These are phyloP conservation scores for Linum trigynum DNA, from an alignment of 345 rosid genomes.

Conservation along the genomic window DNA sequence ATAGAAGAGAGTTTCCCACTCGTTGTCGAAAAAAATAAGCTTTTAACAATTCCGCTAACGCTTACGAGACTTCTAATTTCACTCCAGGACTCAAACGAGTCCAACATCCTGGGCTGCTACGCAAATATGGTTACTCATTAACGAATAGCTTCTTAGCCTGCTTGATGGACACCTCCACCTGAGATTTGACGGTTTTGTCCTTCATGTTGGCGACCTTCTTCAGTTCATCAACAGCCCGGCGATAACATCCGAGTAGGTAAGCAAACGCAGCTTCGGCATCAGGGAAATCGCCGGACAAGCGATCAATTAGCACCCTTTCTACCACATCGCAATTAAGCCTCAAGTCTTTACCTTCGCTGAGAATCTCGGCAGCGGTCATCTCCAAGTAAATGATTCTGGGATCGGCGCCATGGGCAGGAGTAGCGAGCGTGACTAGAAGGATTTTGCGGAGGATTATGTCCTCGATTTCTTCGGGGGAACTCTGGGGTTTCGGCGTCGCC, in stretches of 20 bases:
- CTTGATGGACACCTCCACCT: slow-evolving; percentile 51
- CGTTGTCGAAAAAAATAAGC: too few species aligned
- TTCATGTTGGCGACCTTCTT: slow-evolving; percentile 79
- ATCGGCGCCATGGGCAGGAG: slow-evolving; percentile 35
- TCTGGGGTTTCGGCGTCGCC: slow-evolving; percentile 55
- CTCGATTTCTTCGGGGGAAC: slow-evolving; percentile 72
- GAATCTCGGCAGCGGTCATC: slow-evolving; percentile 84
- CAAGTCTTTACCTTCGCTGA: slow-evolving; percentile 75
- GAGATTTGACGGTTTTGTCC: slow-evolving; percentile 54
- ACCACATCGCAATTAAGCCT: slow-evolving; percentile 58
- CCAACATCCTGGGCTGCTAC: too few species aligned
- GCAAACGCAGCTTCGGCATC: slow-evolving; percentile 48
- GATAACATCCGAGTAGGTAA: slow-evolving; percentile 69
- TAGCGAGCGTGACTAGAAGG: slow-evolving; percentile 44
- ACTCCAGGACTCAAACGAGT: too few species aligned
- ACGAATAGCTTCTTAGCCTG: slow-evolving; percentile 62
- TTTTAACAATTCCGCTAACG: too few species aligned
- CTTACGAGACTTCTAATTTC: too few species aligned
- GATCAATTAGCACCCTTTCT: slow-evolving; percentile 75
- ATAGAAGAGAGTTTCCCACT: too few species aligned
- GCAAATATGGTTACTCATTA: too few species aligned
- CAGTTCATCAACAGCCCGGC: slow-evolving; percentile 68
- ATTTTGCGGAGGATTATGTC: slow-evolving; percentile 84
- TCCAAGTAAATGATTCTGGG: slow-evolving; percentile 55
- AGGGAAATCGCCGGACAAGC: slow-evolving; percentile 62